phyloP scores from a whole-genome alignment of 257 asterid species.

The Linaria vulgaris region DNA sequence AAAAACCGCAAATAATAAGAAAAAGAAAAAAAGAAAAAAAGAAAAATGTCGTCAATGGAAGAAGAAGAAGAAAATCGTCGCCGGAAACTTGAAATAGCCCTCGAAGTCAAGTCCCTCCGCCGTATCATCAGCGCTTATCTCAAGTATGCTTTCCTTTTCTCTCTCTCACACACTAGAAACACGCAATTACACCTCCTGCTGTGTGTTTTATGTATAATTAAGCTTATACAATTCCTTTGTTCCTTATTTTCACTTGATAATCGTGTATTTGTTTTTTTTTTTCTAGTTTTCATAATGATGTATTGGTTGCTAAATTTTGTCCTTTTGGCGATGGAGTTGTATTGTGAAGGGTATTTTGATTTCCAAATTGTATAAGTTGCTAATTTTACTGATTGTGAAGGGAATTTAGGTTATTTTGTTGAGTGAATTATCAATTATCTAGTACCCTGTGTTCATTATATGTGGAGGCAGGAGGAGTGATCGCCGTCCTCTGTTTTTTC shows the following conservation, averaged over 20 bases:
- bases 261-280: background rate
- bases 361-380: too few species aligned
- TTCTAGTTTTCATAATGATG: too few species aligned
- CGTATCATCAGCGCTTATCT: constrained; percentile 97
- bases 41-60: constrained; percentile 28
- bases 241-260: background rate
- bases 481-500: too few species aligned
- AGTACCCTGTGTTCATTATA: too few species aligned
- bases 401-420: too few species aligned
- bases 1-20: background rate
- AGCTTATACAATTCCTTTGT: background rate
- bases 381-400: too few species aligned
- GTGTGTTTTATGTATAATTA: constrained; percentile 10
- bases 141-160: constrained; percentile 46
- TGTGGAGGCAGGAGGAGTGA: too few species aligned
- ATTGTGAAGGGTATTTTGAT: too few species aligned
- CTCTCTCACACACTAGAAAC: background rate
- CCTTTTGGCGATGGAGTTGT: too few species aligned
- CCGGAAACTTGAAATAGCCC: constrained; percentile 76
- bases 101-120: constrained; percentile 87
- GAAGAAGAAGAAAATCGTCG: constrained; percentile 63
- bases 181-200: background rate
- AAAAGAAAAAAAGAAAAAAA: background rate
- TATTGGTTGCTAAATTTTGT: too few species aligned
- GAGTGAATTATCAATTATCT: too few species aligned